Evolutionary conservation across 305 asterid genomes (phyloP).

Genomic region (Plantago coronopus): DNA sequence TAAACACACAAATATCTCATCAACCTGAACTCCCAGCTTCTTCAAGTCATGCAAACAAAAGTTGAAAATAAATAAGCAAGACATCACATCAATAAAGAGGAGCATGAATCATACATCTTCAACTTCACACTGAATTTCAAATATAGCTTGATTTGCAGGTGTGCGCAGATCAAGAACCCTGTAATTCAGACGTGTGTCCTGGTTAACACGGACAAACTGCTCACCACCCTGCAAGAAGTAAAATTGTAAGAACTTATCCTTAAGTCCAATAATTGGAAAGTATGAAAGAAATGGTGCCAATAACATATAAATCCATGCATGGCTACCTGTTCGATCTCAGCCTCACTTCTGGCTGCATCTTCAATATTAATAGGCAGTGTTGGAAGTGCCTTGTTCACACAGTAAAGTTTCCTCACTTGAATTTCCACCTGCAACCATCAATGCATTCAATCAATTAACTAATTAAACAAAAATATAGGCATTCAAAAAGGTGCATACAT

Average conservation of each 20-base stretch:
- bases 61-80: too few relatives aligned
- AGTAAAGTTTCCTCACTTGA: constrained; percentile 66
- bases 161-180: background rate
- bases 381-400: constrained; percentile 59
- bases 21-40: too few relatives aligned
- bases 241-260: background rate
- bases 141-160: background rate
- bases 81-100: constrained; percentile 61
- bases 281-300: background rate
- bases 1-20: too few relatives aligned
- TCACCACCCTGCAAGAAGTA: background rate
- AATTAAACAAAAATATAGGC: too few relatives aligned
- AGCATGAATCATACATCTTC: constrained; percentile 37
- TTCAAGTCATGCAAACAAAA: too few relatives aligned
- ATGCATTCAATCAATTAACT: too few relatives aligned
- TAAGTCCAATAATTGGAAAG: background rate
- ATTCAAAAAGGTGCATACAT: too few relatives aligned
- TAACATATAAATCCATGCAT: background rate
- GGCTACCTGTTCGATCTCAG: background rate
- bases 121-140: background rate
- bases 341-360: constrained; percentile 8
- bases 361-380: constrained; percentile 67
- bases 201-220: constrained; percentile 16
- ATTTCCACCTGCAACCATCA: constrained; percentile 62
- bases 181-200: too few relatives aligned